Conservation (phyloP, 2,329 filamentous ascomycete genomes). For the Fusarium nelsonii region DNA sequence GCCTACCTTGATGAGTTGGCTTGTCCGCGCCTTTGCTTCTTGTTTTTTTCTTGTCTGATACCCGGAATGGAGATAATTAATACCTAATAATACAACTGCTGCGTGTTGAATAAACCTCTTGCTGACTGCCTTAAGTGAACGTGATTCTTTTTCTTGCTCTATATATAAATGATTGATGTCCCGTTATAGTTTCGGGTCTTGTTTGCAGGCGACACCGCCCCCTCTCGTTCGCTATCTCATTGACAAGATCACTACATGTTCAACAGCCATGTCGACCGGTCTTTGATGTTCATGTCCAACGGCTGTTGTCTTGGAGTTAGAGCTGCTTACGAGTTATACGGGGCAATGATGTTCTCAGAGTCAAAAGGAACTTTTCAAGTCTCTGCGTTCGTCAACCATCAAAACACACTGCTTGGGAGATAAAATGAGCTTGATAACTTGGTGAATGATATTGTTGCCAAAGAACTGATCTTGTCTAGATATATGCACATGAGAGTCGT, state of each 20-base stretch:
- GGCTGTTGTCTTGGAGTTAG: no score
- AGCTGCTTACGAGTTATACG: no score
- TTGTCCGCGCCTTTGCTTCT: constrained; percentile 47
- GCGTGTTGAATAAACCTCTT: constrained; percentile 48
- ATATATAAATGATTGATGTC: background rate
- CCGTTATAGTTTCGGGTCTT: no score
- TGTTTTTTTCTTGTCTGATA: constrained; percentile 55
- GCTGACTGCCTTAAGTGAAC: background rate
- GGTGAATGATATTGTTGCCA: background rate
- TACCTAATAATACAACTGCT: constrained; percentile 60
- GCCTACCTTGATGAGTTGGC: constrained; percentile 34
- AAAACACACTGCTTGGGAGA: no score
- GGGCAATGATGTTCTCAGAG: no score
- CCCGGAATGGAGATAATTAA: constrained; percentile 58
- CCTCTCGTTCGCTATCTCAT: no score
- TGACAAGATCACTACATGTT: no score
- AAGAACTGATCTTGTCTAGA: constrained; percentile 11
- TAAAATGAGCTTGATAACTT: background rate
- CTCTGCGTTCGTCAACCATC: no score
- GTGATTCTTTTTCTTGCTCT: background rate
- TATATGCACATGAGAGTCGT: constrained; percentile 15
- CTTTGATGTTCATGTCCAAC: no score
- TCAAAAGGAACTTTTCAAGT: no score
- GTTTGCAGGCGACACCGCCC: no score
- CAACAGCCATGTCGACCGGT: no score